Conservation (phyloP, 108 stramenopile species). For the Fistulifera solaris region DNA sequence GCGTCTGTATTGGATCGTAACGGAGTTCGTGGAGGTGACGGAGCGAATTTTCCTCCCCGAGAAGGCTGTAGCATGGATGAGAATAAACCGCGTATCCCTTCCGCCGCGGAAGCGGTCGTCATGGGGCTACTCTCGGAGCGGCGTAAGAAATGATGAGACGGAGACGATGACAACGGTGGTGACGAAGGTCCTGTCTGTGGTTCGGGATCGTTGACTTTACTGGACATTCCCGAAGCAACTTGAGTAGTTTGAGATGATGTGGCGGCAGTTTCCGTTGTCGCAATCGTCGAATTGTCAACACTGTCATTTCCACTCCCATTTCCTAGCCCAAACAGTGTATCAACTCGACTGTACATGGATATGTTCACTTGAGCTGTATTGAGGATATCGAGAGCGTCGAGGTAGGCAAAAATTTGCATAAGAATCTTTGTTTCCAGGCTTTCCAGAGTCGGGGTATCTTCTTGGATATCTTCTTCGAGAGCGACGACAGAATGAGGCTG, state of each 20-base stretch:
- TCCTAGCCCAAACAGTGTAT: constrained; percentile 63
- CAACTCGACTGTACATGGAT: constrained; percentile 55
- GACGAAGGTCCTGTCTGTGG: not conserved
- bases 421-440: constrained; percentile 42
- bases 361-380: constrained; percentile 68
- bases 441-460: constrained; percentile 19
- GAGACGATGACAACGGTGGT: constrained; percentile 5
- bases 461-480: constrained; percentile 19
- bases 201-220: not conserved
- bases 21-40: not conserved
- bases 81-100: constrained; percentile 5
- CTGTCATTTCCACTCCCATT: not conserved
- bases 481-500: constrained; percentile 3
- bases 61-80: constrained; percentile 17
- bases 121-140: constrained; percentile 3
- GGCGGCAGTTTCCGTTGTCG: not conserved
- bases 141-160: constrained; percentile 1
- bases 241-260: constrained; percentile 8
- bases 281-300: not conserved
- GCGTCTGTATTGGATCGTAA: constrained; percentile 15
- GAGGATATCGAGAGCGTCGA: constrained; percentile 69
- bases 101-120: not conserved
- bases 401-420: constrained; percentile 57
- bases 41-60: not conserved
- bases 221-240: not conserved